Evolutionary conservation across 2,329 filamentous ascomycete genomes (phyloP).

Genomic region (Arthrobotrys megalospora): DNA sequence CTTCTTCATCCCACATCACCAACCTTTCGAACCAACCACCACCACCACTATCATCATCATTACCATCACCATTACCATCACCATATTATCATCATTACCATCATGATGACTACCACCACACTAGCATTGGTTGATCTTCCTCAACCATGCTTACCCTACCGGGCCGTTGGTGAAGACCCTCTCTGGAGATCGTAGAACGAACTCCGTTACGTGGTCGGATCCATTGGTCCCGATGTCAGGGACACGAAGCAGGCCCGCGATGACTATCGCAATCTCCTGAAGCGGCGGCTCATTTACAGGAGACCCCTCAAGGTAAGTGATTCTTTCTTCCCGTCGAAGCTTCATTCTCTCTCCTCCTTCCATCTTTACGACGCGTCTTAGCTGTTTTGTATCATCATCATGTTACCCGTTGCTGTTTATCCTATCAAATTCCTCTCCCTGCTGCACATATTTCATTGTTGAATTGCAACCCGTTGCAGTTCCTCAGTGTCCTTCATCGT

Average conservation of each 20-base stretch:
- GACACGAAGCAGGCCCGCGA: not conserved
- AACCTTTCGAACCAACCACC: not conserved
- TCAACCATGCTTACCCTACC: not conserved
- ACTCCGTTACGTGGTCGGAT: not conserved
- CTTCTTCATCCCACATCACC: not conserved
- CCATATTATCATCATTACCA: not conserved
- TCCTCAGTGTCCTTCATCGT: not conserved
- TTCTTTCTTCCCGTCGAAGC: not conserved
- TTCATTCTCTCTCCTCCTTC: not conserved
- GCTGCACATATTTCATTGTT: not conserved
- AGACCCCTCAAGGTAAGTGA: constrained; percentile 10
- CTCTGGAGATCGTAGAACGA: not conserved
- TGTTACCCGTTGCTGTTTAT: no score
- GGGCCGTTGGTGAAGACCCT: not conserved
- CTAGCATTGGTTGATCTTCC: constrained; percentile 6
- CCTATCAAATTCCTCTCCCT: not conserved
- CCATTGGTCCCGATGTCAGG: constrained; percentile 9
- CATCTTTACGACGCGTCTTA: not conserved
- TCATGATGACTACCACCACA: constrained; percentile 19
- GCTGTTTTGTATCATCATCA: no score
- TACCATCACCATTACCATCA: constrained; percentile 7
- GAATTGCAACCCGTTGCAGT: not conserved
- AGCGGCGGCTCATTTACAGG: not conserved
- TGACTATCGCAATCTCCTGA: constrained; percentile 1
- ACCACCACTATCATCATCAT: constrained; percentile 22